Conservation (phyloP, 331 rosid genomes). For the Malus hybrid region DNA sequence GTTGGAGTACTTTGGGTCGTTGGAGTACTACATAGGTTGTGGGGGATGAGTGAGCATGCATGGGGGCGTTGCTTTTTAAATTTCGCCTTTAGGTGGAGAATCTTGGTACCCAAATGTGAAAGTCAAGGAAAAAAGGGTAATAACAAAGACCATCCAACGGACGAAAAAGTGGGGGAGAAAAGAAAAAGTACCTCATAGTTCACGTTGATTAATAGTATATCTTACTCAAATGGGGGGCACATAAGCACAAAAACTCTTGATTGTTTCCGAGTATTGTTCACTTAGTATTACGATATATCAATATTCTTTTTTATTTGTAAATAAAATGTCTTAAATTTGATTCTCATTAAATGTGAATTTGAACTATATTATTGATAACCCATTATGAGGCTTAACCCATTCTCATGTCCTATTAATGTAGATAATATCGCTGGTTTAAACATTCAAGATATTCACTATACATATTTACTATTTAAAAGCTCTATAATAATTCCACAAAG, state of each 20-base stretch:
- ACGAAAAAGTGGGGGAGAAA: neutral
- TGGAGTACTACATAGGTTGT: neutral
- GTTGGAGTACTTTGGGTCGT: neutral
- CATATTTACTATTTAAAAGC: neutral
- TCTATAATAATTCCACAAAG: neutral
- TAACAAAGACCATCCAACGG: neutral
- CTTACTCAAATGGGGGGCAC: neutral
- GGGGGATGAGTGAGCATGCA: neutral
- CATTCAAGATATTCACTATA: neutral
- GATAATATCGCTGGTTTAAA: no score
- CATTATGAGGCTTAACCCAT: rapidly evolving
- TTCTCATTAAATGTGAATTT: rapidly evolving
- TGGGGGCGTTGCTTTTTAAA: neutral
- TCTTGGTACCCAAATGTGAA: neutral
- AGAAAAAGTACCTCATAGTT: neutral
- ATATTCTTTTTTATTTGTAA: no score
- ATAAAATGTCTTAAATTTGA: rapidly evolving
- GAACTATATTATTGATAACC: no score
- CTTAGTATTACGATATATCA: no score
- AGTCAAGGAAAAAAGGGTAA: neutral
- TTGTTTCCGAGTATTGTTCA: rapidly evolving
- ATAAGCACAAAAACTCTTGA: no score
- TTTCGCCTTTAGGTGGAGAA: neutral
- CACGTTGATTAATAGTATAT: neutral
- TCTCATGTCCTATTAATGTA: rapidly evolving